phyloP scores from a whole-genome alignment of 2,329 filamentous ascomycete genomes.

The Chaetomium olivaceum region DNA sequence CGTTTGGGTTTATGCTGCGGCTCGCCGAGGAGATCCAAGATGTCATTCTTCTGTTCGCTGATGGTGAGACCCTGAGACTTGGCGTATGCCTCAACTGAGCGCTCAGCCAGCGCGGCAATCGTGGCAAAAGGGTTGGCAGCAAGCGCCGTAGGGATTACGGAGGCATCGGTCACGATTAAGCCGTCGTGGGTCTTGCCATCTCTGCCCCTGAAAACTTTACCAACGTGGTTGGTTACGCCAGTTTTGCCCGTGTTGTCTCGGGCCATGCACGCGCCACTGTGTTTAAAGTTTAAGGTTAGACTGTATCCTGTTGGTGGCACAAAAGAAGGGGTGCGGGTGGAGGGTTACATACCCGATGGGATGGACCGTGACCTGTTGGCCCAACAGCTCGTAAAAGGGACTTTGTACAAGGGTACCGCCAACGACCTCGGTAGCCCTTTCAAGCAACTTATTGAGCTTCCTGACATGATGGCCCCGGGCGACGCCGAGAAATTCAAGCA shows the following conservation, averaged over 20 bases:
- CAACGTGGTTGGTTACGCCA: constrained; percentile 63
- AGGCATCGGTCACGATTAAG: constrained; percentile 62
- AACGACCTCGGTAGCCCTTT: constrained; percentile 56
- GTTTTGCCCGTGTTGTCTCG: constrained; percentile 55
- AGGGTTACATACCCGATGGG: constrained; percentile 55
- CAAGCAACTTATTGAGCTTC: constrained; percentile 53
- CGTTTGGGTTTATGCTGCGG: constrained; percentile 43
- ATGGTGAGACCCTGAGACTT: constrained; percentile 46
- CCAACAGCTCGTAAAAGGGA: constrained; percentile 58
- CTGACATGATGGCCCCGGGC: constrained; percentile 57
- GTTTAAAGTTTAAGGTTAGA: constrained; percentile 27
- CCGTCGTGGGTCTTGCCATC: constrained; percentile 55
- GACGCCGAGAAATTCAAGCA: constrained; percentile 61
- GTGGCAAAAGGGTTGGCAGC: constrained; percentile 69
- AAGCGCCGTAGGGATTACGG: constrained; percentile 62
- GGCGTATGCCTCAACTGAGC: constrained; percentile 57
- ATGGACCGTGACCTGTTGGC: constrained; percentile 63
- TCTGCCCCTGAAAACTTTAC: constrained; percentile 58
- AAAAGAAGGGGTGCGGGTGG: neutral
- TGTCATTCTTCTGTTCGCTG: constrained; percentile 47
- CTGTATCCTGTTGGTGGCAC: constrained; percentile 15
- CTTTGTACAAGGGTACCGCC: constrained; percentile 62
- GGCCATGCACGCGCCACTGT: constrained; percentile 64
- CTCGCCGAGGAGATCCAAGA: constrained; percentile 56
- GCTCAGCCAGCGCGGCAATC: constrained; percentile 67